These are phyloP conservation scores for Geum urbanum DNA, from an alignment of 306 rosid genomes.

Conservation along the genomic window DNA sequence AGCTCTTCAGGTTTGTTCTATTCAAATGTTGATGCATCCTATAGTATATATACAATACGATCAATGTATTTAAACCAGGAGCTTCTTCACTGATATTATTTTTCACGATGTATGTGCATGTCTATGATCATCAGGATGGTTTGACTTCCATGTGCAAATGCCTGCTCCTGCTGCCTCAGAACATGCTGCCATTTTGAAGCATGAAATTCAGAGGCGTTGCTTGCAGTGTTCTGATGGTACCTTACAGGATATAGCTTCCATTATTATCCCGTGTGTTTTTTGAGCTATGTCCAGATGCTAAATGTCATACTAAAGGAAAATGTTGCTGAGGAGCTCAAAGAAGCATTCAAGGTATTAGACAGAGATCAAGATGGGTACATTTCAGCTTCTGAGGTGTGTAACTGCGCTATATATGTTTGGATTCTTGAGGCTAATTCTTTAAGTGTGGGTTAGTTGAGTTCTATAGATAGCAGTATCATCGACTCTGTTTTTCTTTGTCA, in stretches of 20 bases:
- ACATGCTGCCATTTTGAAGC: conserved; percentile 77
- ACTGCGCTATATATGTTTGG: not conserved
- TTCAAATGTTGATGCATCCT: conserved; percentile 12
- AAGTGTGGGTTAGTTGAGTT: not conserved
- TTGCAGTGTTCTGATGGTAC: conserved; percentile 54
- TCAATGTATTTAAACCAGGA: no score
- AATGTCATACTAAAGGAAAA: conserved; percentile 26
- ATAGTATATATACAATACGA: not conserved
- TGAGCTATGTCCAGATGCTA: not conserved
- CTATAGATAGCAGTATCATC: not conserved
- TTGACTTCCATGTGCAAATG: conserved; percentile 83
- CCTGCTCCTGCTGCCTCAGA: conserved; percentile 89
- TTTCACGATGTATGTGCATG: conserved; percentile 22
- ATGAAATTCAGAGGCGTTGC: conserved; percentile 73
- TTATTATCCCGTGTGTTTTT: not conserved
- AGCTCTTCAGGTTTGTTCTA: conserved; percentile 79
- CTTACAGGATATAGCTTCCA: no score
- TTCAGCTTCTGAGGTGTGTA: conserved; percentile 59
- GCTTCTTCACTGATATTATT: conserved; percentile 11
- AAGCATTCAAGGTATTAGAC: conserved; percentile 80
- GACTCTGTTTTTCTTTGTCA: not conserved
- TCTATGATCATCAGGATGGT: conserved; percentile 55
- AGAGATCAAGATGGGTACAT: conserved; percentile 79
- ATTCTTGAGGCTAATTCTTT: no score
- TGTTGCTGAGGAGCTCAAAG: conserved; percentile 63